phyloP scores from a whole-genome alignment of 805 yeast species.

The Maudiozyma bulderi region DNA sequence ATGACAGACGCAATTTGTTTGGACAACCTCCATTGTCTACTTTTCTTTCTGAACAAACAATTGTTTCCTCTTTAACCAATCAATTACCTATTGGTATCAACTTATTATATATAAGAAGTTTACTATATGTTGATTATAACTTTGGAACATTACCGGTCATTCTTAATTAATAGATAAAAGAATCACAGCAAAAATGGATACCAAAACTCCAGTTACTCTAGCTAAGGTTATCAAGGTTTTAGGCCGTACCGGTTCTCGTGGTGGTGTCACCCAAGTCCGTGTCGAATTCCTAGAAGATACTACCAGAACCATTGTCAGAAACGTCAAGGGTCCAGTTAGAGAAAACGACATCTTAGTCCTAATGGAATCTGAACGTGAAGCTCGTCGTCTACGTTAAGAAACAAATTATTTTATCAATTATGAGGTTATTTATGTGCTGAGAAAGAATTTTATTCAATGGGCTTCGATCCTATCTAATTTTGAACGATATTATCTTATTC shows the following conservation, averaged over 20 bases:
- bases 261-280: constrained; percentile 99
- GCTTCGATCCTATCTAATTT: neutral
- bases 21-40: neutral
- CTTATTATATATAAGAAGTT: neutral
- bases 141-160: neutral
- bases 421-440: neutral
- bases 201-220: constrained; percentile 90
- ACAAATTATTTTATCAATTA: neutral
- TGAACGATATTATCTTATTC: neutral
- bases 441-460: neutral
- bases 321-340: constrained; percentile 96
- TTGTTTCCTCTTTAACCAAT: too few relatives aligned
- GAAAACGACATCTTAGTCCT: constrained; percentile 96
- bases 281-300: constrained; percentile 93
- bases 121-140: too few relatives aligned
- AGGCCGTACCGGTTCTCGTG: constrained; percentile 99
- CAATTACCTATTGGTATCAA: too few relatives aligned
- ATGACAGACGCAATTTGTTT: neutral
- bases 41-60: neutral
- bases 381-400: constrained; percentile 76
- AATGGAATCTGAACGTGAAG: constrained; percentile 99
- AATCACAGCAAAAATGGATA: constrained; percentile 26
- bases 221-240: constrained; percentile 99
- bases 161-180: neutral
- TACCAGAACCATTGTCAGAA: constrained; percentile 92